These are phyloP conservation scores for Stevia rebaudiana DNA, from an alignment of 140 eudicot genomes.

Conservation along the genomic window DNA sequence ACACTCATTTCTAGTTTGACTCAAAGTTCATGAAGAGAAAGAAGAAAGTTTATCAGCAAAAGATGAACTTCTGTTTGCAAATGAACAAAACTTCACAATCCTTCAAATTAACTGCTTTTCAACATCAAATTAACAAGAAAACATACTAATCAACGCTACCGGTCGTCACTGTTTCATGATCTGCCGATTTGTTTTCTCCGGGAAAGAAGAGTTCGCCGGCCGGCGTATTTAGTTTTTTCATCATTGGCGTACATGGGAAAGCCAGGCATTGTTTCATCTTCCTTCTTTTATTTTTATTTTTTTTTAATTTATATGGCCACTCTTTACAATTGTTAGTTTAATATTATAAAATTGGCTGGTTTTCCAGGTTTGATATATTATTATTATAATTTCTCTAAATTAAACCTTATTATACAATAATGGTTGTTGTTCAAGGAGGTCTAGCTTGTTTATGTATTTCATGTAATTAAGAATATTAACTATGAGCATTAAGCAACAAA, in stretches of 20 bases:
- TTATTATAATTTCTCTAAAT: too few relatives aligned
- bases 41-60: constrained; percentile 18
- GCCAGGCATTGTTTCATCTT: constrained; percentile 41
- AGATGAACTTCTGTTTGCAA: constrained; percentile 19
- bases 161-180: constrained; percentile 22
- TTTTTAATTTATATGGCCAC: neutral
- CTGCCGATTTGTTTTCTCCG: constrained; percentile 14
- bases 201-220: constrained; percentile 35
- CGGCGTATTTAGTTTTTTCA: constrained; percentile 7
- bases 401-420: neutral
- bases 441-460: neutral
- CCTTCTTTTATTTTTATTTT: neutral
- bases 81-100: neutral
- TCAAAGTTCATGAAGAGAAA: constrained; percentile 20
- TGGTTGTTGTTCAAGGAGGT: neutral
- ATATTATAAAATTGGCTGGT: constrained; percentile 29
- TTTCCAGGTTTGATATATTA: constrained; percentile 24
- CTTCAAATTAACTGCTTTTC: constrained; percentile 9
- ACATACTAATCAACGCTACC: constrained; percentile 2
- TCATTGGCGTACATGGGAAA: constrained; percentile 45
- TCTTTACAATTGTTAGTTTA: constrained; percentile 9
- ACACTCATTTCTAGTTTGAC: constrained; percentile 13
- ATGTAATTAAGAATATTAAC: neutral
- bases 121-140: constrained; percentile 11
- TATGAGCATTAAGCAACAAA: constrained; percentile 26